phyloP scores from a whole-genome alignment of 179 eudicot genomes.

The Camellia oleifera region DNA sequence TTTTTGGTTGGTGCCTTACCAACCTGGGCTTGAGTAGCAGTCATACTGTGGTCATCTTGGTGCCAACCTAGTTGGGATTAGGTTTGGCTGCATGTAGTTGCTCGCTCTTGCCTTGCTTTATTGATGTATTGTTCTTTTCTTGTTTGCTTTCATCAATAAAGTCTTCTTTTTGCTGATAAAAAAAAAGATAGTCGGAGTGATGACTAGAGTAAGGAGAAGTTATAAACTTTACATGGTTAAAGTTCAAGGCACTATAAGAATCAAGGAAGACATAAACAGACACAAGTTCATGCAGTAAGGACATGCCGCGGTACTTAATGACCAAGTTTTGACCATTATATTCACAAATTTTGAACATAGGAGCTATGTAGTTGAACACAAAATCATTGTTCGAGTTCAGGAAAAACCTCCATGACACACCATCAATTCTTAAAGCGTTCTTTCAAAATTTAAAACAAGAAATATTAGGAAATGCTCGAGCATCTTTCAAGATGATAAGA shows the following conservation, averaged over 20 bases:
- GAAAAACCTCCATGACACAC: not conserved
- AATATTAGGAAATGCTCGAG: not conserved
- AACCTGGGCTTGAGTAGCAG: no score
- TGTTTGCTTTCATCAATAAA: no score
- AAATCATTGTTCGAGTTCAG: not conserved
- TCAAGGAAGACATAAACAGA: not conserved
- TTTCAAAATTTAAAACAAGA: not conserved
- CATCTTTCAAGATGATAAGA: not conserved
- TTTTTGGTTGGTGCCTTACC: no score
- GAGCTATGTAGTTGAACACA: not conserved
- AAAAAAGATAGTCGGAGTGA: not conserved
- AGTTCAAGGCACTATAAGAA: not conserved
- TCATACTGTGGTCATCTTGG: no score
- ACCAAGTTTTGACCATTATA: not conserved
- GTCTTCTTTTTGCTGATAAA: no score
- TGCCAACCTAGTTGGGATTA: no score
- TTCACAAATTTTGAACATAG: not conserved
- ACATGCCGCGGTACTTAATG: not conserved
- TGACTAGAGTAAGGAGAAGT: not conserved
- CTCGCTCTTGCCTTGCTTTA: no score
- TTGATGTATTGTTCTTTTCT: no score
- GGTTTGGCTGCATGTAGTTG: no score
- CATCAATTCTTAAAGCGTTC: not conserved
- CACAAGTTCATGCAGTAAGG: not conserved
- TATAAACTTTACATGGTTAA: not conserved